Conservation (phyloP, 441 rosid species). For the Dalechampia spathulata region DNA sequence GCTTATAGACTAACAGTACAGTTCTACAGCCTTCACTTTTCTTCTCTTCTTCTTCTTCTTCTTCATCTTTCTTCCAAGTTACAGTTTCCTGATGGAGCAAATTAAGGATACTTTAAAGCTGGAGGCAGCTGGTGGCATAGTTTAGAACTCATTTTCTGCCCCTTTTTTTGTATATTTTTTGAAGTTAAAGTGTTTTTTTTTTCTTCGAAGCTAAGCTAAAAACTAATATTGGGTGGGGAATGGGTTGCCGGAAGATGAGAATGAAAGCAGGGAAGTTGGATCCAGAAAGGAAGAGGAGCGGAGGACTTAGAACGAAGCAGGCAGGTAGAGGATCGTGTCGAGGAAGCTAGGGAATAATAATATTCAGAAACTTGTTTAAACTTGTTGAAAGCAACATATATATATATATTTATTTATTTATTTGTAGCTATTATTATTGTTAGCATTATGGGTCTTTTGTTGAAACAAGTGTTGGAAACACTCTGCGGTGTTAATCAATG, state of each 20-base stretch:
- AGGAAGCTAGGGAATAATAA: conserved; percentile 59
- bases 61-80: neutral
- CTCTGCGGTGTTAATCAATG: conserved; percentile 66
- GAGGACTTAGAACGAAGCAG: conserved; percentile 88
- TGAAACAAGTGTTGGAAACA: conserved; percentile 70
- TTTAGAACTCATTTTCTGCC: conserved; percentile 23
- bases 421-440: conserved; percentile 6
- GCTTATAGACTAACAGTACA: neutral
- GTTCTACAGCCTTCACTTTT: conserved; percentile 19
- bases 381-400: neutral
- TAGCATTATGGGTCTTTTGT: conserved; percentile 25
- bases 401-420: neutral
- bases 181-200: neutral
- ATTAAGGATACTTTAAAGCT: conserved; percentile 53
- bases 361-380: neutral
- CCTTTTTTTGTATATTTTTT: neutral
- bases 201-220: too few species aligned
- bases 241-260: conserved; percentile 54
- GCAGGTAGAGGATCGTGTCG: conserved; percentile 99
- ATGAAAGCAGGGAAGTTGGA: conserved; percentile 65
- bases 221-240: neutral
- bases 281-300: conserved; percentile 90
- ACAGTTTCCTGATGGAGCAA: conserved; percentile 33
- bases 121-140: conserved; percentile 71
- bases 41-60: conserved; percentile 4